A percentile compares a stretch with the other conserved stretches of the same genome.
phyloP scores from a whole-genome alignment of 495 filamentous ascomycete genomes.

The Neurospora sp. region DNA sequence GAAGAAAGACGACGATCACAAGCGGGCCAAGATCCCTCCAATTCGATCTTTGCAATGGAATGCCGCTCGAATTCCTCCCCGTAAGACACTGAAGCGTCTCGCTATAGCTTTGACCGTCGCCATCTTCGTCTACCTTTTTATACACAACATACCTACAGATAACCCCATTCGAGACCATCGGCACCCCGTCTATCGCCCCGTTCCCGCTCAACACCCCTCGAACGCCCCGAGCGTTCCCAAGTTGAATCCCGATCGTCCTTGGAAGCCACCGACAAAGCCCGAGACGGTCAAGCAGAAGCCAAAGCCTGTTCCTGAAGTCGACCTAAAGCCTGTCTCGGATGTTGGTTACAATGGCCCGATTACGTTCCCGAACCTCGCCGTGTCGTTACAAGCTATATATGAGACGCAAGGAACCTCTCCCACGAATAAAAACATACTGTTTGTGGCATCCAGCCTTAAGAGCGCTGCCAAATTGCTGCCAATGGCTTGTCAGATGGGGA shows the following conservation, averaged over 20 bases:
- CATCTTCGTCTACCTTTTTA: constrained; percentile 30
- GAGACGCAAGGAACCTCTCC: constrained; percentile 23
- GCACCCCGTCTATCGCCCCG: constrained; percentile 18
- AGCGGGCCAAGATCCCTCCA: constrained; percentile 16
- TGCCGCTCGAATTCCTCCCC: constrained; percentile 22
- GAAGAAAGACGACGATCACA: constrained; percentile 44
- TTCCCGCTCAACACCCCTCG: constrained; percentile 10
- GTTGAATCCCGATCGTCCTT: constrained; percentile 8
- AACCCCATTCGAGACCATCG: constrained; percentile 18
- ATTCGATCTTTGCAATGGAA: constrained; percentile 22
- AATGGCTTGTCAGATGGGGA: constrained; percentile 51
- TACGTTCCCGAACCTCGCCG: constrained; percentile 25
- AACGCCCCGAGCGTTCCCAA: constrained; percentile 12
- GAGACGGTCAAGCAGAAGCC: background rate
- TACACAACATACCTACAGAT: constrained; percentile 33
- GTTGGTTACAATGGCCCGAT: constrained; percentile 30
- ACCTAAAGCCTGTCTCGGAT: background rate
- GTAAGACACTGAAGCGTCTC: constrained; percentile 30
- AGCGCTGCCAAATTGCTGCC: constrained; percentile 47
- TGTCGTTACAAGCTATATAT: constrained; percentile 28
- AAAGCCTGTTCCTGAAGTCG: background rate
- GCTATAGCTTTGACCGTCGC: constrained; percentile 20
- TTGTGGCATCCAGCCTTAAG: constrained; percentile 45
- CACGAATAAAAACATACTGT: constrained; percentile 46
- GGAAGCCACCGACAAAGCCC: constrained; percentile 2